Evolutionary conservation across 1,139 yeast genomes (phyloP).

Genomic region (Nakaseomyces glabratus): DNA sequence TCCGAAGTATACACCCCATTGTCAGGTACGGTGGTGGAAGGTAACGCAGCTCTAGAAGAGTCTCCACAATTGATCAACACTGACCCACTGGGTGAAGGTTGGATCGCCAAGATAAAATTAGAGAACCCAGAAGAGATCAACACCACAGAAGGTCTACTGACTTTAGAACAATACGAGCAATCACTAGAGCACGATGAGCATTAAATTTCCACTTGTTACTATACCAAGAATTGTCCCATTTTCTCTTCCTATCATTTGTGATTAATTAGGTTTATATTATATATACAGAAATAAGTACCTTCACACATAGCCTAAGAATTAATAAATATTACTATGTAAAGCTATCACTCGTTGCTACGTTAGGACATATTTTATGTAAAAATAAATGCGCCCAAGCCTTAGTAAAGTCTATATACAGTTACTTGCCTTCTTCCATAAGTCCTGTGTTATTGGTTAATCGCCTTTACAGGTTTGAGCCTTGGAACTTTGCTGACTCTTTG

Average conservation of each 20-base stretch:
- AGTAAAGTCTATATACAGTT: background rate
- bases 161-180: slow-evolving; percentile 54
- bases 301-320: no score
- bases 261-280: no score
- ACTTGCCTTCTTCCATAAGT: no score
- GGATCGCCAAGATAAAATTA: slow-evolving; percentile 61
- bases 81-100: slow-evolving; percentile 90
- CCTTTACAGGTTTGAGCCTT: slow-evolving; percentile 3
- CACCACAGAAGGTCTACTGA: slow-evolving; percentile 35
- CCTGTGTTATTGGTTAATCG: no score
- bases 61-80: slow-evolving; percentile 71
- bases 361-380: no score
- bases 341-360: no score
- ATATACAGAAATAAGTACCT: no score
- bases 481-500: slow-evolving; percentile 24
- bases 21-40: slow-evolving; percentile 63
- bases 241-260: no score
- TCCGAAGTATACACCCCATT: slow-evolving; percentile 90
- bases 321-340: no score
- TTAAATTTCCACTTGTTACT: no score
- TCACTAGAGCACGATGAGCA: slow-evolving; percentile 47
- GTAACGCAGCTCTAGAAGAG: slow-evolving; percentile 56
- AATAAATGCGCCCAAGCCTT: slow-evolving; percentile 2
- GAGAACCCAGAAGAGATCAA: slow-evolving; percentile 30
- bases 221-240: no score